Evolutionary conservation across 139 green algal genomes (phyloP).

Genomic region (Zygnema circumcarinatum): DNA sequence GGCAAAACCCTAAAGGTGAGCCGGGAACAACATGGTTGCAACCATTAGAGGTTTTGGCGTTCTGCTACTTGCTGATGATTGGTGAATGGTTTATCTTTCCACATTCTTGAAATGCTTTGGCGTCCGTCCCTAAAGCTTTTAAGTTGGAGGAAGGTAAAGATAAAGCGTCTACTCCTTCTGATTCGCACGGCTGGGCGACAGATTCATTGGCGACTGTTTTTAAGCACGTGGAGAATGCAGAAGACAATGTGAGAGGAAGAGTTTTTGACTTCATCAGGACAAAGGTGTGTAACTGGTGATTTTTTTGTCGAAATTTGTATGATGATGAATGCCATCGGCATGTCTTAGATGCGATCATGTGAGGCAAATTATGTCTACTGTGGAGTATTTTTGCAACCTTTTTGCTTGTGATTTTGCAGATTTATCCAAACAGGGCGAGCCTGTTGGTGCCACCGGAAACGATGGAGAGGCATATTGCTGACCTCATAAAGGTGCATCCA

Average conservation of each 20-base stretch:
- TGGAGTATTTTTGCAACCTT: background rate
- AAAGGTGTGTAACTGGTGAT: constrained; percentile 48
- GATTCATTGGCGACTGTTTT: constrained; percentile 50
- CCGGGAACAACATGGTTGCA: too few relatives aligned
- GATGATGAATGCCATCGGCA: too few relatives aligned
- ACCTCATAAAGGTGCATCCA: constrained; percentile 56
- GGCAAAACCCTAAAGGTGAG: constrained; percentile 51
- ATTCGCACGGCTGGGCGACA: too few relatives aligned
- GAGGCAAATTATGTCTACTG: background rate
- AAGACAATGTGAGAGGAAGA: constrained; percentile 41
- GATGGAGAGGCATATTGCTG: constrained; percentile 49
- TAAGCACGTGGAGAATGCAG: constrained; percentile 53
- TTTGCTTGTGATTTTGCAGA: background rate
- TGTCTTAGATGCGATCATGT: background rate
- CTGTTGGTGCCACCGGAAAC: constrained; percentile 46
- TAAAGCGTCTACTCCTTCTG: too few relatives aligned
- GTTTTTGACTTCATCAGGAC: constrained; percentile 49
- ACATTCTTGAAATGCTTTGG: too few relatives aligned
- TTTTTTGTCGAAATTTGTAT: constrained; percentile 11
- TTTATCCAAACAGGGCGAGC: constrained; percentile 41
- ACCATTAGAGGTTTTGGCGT: too few relatives aligned
- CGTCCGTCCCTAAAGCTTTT: too few relatives aligned
- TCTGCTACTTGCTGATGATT: background rate
- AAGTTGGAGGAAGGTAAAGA: too few relatives aligned
- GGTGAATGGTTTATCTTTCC: too few relatives aligned